phyloP scores from a whole-genome alignment of 208 protist genomes.

The Leishmania martiniquensis region DNA sequence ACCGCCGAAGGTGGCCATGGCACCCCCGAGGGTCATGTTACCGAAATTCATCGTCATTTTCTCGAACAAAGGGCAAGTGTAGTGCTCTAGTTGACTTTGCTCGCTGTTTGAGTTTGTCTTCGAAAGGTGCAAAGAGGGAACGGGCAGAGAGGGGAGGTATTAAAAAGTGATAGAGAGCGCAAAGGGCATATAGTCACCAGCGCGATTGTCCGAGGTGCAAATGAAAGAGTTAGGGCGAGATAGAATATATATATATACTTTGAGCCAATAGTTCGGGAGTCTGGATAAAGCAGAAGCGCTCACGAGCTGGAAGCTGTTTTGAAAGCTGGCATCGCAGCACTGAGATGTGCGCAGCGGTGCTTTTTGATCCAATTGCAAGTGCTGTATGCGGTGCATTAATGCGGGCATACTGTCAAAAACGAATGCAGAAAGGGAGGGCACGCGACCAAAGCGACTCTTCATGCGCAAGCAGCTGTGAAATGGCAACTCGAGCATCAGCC shows the following conservation, averaged over 20 bases:
- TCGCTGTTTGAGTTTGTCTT: background rate
- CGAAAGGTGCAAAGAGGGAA: background rate
- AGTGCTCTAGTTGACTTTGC: conserved; percentile 4
- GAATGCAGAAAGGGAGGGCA: background rate
- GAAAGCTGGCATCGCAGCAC: too few relatives aligned
- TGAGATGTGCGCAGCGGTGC: background rate
- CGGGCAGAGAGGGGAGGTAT: background rate
- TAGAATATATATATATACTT: background rate
- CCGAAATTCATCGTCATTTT: conserved; percentile 92
- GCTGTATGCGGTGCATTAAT: background rate
- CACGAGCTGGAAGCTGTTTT: background rate
- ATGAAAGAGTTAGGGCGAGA: background rate
- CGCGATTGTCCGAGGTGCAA: background rate
- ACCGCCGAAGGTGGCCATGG: conserved; percentile 89
- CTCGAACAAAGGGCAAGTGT: conserved; percentile 11
- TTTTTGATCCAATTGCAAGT: background rate
- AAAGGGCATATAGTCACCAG: background rate
- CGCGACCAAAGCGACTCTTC: background rate
- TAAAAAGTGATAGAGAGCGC: background rate
- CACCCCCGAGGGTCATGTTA: conserved; percentile 80
- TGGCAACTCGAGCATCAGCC: background rate
- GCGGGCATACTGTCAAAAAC: too few relatives aligned
- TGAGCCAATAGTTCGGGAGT: background rate
- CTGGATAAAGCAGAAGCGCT: background rate
- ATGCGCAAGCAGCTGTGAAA: background rate